Evolutionary conservation across 345 rosid species (phyloP), one percentile per base, ranked within the genome.

Genomic region (Arabidopsis arenosa): DNA sequence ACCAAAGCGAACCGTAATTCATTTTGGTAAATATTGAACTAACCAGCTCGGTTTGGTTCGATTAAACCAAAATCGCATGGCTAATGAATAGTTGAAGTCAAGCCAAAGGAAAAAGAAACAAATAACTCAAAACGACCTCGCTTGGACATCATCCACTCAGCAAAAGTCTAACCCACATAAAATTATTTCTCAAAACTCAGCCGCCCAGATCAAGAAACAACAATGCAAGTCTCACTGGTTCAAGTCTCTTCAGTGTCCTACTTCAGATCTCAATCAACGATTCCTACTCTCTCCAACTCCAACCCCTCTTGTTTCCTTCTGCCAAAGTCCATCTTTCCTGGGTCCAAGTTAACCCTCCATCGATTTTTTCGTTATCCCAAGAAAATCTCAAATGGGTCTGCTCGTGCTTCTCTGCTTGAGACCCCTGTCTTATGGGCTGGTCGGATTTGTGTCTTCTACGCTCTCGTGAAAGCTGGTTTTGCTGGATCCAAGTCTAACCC

Each of bases 401-500:
- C 83, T 12, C 84, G 68, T 62, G 93, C 95, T 53, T 90, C 97
- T 9, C 39, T 94, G 85, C 79, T 88, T 28, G 95, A 91, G 58
- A 73, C 82, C 52, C 97, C 97, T 9, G 74, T 91, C 40, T 55
- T 91, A 48, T 94, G 98, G 98, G 97, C 87, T 49, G 90, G 92
- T 55, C 84, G 98, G 81, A 75, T 90, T 51, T 94, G 87, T 70
- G 77, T 88, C 80, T 94, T 83, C 73, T 94, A 94, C 67, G 96
- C 90, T 0, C 93, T 94, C 15, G 74, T 92, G 73, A 91, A 85
- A 83, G 59, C 87, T 76, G 97, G 98, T 28, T 78, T 87, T 40
- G 98, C 93, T 80, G 98, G 97, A 80, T 91, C 97, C 65, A 87
- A 82, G 66, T 66, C 89, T 45, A 92, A 90, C 64, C 96, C 97